Evolutionary conservation across 257 asterid genomes (phyloP), one percentile per base, ranked within the genome.

Genomic region (Nicotiana obtusifolia): DNA sequence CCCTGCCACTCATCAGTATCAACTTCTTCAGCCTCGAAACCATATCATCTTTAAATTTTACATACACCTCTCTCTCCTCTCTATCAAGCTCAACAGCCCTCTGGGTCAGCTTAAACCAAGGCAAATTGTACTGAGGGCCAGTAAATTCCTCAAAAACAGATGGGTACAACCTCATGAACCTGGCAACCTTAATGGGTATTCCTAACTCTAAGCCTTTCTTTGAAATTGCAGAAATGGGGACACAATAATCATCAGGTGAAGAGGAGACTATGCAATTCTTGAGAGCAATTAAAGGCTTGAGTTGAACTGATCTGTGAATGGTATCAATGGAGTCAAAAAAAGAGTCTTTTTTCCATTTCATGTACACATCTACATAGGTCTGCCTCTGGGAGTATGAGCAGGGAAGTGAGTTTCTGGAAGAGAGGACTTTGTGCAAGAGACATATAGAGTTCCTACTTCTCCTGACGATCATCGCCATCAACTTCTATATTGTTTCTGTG

Each of bases 321-420:
- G 97, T 83, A 78, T 91, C 97, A 30, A 93, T 88, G 16, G 98
- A 90, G 83, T 95, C 97, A 35, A 77, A 89, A 83, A 82, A 86
- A 3, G 90, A 81, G 80, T 95, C 98, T 79, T 93, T 93, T 81
- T 93, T 95, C 97, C 97, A 87, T 83, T 95, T 92, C 99, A 92
- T 93, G 92, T 89, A 92, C 81, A 92, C 99, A 85, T 91, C 83
- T 31, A 93, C 98, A 60, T 93, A 92, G 59, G 84, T 78, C 82
- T 82, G 94, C 33, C 57, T 84, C 11, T 86, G 95, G 80, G 54
- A 81, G 86, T 83, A 76, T n/a, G 79, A 67, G 77, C 68, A 69
- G 60, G 87, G 82, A 69, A 80, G 76, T 41, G 64, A 41, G 56
- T 73, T 56, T 30, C 26, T 57, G 66, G 26, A 26, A 4, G 26